Base-by-base conservation (phyloP, 1,284 basidiomycete species). In the Chalciporus sp. region DNA sequence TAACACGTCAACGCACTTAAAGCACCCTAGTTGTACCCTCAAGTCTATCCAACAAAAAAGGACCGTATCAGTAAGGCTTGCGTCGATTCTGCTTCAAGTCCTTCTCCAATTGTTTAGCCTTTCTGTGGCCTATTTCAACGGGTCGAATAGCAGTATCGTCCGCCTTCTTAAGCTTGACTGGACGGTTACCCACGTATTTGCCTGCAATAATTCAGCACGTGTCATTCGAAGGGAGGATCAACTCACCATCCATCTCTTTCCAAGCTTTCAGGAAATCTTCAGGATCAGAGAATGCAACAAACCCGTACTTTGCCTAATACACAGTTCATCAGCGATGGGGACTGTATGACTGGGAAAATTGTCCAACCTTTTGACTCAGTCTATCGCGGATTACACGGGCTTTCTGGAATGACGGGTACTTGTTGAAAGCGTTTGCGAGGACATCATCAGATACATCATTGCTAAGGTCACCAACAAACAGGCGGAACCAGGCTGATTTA, bases 231-330 rank as follows among this genome's bases (percentile, higher is more conserved):
- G 20, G 33, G 47, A 1, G 10, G 33, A 19, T 49, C 27, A 14
- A 68, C 88, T 51, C 64, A 90, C 95, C 96, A 72, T 99, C 94
- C 94, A 98, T 98, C 72, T 99, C 94, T 70, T 99, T 99, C 97
- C 97, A 99, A 7, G 97, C 97, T 64, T 86, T 94, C 55, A 99
- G 72, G 71, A 98, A 99, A 71, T 99, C 97, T 74, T 99, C 96
- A 0, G 97, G 97, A 66, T 99, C 97, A 53, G 93, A 94, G 72
- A 99, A 99, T 0, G 94, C 92, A 33, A 99, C 94, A 67, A 99
- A 99, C 1, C 94, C 97, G 67, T 90, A 99, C 72, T 94, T 97
- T 0, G 95, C 94, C 92, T 99, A 64, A 42, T 44, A 41, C 12
- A 43, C 27, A 20, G 60, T 51, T 14, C 33, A 37, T 45, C 53